These are phyloP conservation scores for Fragaria iinumae DNA, from an alignment of 306 rosid species.

Conservation along the genomic window DNA sequence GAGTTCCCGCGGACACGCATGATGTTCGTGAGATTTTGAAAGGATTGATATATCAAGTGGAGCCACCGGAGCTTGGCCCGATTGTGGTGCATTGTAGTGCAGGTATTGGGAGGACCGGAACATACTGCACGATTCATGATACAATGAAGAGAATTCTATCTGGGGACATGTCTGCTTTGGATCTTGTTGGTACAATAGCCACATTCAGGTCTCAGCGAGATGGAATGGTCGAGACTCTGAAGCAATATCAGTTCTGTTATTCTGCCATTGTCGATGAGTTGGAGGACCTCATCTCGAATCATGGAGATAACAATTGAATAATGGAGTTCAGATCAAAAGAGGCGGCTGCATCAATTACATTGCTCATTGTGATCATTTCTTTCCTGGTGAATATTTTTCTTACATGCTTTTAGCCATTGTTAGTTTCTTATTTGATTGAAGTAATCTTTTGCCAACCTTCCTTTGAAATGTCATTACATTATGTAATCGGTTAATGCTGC, in stretches of 20 bases:
- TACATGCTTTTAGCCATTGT: neutral
- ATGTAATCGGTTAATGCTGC: neutral
- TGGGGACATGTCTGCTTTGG: conserved; percentile 87
- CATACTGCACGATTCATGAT: conserved; percentile 86
- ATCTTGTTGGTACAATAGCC: conserved; percentile 62
- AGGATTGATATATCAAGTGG: conserved; percentile 46
- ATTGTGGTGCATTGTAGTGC: conserved; percentile 98
- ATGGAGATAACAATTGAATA: conserved; percentile 20
- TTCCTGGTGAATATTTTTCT: neutral
- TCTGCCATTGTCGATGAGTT: conserved; percentile 57
- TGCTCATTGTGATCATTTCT: neutral
- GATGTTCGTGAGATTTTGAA: conserved; percentile 74
- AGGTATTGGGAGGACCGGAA: conserved; percentile 97
- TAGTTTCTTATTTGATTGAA: neutral
- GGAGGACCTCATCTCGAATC: conserved; percentile 59
- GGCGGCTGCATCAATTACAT: conserved; percentile 25
- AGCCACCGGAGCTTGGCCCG: conserved; percentile 70
- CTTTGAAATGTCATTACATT: neutral
- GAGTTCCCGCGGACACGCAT: conserved; percentile 73
- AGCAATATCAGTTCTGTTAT: conserved; percentile 64
- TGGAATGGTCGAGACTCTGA: conserved; percentile 95
- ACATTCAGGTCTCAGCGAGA: conserved; percentile 82
- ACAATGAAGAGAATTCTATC: conserved; percentile 85
- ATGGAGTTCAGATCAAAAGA: conserved; percentile 23
- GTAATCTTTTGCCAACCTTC: neutral